Conservation (phyloP, 768 basidiomycete species). For the Leccinum broughii region DNA sequence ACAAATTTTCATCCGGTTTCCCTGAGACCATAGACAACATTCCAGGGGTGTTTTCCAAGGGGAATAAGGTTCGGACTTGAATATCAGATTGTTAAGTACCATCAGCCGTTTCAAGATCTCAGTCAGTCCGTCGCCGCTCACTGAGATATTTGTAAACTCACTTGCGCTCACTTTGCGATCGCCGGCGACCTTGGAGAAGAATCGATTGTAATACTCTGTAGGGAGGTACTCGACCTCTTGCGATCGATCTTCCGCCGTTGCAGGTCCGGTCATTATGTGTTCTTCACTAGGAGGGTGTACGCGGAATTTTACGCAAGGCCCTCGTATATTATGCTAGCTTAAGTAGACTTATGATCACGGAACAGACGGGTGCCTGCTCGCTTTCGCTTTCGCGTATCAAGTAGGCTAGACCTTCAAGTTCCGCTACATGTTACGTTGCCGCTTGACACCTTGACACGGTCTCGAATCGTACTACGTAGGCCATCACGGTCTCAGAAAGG, state of each 20-base stretch:
- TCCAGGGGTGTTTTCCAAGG: background rate
- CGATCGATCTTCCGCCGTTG: background rate
- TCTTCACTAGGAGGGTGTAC: background rate
- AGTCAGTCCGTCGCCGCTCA: background rate
- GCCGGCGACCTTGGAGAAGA: slow-evolving; percentile 58
- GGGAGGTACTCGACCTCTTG: slow-evolving; percentile 37
- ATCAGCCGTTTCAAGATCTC: background rate
- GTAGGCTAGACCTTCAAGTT: no score
- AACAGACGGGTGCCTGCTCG: no score
- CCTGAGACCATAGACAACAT: background rate
- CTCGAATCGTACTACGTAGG: no score
- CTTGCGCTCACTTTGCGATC: slow-evolving; percentile 57
- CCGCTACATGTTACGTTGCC: no score
- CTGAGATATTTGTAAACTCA: slow-evolving; percentile 30
- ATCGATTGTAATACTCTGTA: slow-evolving; percentile 49
- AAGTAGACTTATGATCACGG: background rate
- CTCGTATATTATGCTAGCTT: background rate
- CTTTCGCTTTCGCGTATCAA: no score
- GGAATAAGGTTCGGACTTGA: background rate
- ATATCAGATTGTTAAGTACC: background rate
- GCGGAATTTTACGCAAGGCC: background rate
- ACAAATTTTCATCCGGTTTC: background rate
- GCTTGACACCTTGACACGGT: no score
- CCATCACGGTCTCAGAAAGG: no score
- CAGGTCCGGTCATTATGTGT: background rate